phyloP scores from a whole-genome alignment of 169 alveolate species.

The Toxoplasma gondii region DNA sequence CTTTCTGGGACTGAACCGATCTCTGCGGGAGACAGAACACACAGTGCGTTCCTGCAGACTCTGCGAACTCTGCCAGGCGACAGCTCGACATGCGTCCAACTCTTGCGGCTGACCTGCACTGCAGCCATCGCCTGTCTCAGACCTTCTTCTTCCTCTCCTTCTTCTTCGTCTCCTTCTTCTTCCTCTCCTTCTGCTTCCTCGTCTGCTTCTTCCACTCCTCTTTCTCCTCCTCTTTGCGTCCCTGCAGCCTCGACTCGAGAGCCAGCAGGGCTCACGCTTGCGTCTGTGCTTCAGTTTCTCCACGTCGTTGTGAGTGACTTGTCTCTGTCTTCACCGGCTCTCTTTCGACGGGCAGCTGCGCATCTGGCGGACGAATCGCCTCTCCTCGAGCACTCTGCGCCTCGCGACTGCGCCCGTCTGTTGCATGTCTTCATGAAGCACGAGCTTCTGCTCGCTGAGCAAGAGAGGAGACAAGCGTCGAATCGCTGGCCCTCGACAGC shows the following conservation, averaged over 20 bases:
- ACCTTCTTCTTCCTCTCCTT: background rate
- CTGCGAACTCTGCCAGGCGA: background rate
- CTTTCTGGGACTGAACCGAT: no score
- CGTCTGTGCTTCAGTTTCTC: background rate
- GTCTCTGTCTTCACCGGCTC: background rate
- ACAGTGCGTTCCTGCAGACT: background rate
- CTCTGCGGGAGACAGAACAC: no score
- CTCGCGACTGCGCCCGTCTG: background rate
- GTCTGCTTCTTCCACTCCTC: no score
- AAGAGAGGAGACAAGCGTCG: background rate
- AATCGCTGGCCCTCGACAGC: no score
- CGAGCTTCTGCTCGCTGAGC: background rate
- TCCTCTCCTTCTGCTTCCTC: no score
- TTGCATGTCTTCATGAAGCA: background rate
- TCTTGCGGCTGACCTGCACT: background rate
- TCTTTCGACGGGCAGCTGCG: background rate
- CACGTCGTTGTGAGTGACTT: background rate
- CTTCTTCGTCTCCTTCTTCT: background rate
- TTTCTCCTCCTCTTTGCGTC: no score
- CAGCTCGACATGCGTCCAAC: background rate
- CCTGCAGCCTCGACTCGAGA: no score
- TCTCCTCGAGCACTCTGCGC: background rate
- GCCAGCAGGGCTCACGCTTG: background rate
- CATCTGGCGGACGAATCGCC: background rate
- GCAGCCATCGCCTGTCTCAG: background rate